Base-by-base conservation (phyloP, 2,329 filamentous ascomycete species). In the Dactylellina parvicollis region DNA sequence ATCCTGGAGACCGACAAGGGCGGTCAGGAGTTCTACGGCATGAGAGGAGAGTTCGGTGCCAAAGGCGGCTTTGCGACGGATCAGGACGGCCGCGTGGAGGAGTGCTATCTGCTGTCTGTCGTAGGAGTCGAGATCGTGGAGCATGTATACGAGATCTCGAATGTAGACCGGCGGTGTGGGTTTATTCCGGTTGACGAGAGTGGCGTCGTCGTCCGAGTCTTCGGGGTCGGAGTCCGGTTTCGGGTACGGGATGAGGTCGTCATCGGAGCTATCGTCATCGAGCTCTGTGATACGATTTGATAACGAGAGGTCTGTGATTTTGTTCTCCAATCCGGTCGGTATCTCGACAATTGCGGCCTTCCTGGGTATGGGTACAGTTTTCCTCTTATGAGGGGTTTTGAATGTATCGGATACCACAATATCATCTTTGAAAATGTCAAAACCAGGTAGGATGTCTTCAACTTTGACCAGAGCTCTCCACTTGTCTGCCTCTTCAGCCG, bases 131-230 rank as follows among this genome's bases (percentile, higher is more conserved):
- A 87, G 88, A 76, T 96, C 91, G 52, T 91, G 86, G 1, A 99
- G 84, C 78, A 89, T 93, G 5, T 84, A 80, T 61, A 98, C 88
- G 9, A 98, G 84, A 77, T 96, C 92, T 47, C 92, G 88, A 71
- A 97, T 90, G 78, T 98, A 98, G 78, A 99, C 92, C 0, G 95
- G 95, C 0, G 92, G 86, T 67, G 87, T 90, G 20, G 90, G 87
- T 77, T 95, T 97, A 80, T 95, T 89, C 12, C 93, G 86, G 66
- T 90, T 89, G 50, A 98, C 86, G 16, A 96, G 83, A 0, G 92
- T 96, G 3, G 95, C 89, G 77, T 99, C 96, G 36, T 97, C 93
- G 66, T 97, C 92, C 0, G 92, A 94, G 79, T 99, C 95, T 79
- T 96, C 92, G 0, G 88, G 86, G 76, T 99, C 95, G 1, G 91